phyloP scores from a whole-genome alignment of 345 rosid species.

The Bruguiera gymnorhiza region DNA sequence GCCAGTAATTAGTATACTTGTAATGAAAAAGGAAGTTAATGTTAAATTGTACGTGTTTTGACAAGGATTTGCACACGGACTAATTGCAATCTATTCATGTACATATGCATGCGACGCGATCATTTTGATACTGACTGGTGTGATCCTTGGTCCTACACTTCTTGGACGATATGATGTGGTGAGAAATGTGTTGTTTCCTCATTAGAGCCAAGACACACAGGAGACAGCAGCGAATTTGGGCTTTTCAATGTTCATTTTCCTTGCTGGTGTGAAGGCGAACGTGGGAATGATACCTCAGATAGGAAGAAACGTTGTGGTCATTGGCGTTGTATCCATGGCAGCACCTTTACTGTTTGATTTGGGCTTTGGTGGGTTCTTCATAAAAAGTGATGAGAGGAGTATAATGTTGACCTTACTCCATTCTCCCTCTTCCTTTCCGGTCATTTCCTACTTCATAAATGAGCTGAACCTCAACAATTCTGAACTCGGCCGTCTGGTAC shows the following conservation, averaged over 20 bases:
- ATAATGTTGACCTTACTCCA: conserved; percentile 11
- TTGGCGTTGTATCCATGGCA: conserved; percentile 19
- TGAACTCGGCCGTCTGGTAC: conserved; percentile 36
- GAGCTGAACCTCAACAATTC: conserved; percentile 39
- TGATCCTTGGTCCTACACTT: conserved; percentile 33
- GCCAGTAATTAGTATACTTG: no score
- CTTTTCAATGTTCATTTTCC: conserved; percentile 27
- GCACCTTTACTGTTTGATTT: neutral
- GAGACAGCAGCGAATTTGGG: conserved; percentile 18
- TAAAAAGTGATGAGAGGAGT: neutral
- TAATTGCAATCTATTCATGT: neutral
- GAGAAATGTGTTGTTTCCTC: conserved; percentile 16
- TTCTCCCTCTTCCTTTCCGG: conserved; percentile 30
- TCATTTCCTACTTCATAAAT: conserved; percentile 23
- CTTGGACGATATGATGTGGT: conserved; percentile 12
- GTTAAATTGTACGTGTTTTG: no score
- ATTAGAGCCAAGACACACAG: conserved; percentile 10
- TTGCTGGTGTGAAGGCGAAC: conserved; percentile 32
- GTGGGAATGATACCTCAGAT: conserved; percentile 11
- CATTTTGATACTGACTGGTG: conserved; percentile 24
- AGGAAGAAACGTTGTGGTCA: conserved; percentile 17
- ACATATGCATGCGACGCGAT: neutral
- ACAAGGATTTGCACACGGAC: no score
- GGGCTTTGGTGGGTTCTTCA: neutral
- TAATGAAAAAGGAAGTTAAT: no score